phyloP scores from a whole-genome alignment of 495 filamentous ascomycete genomes.

The Corynascus novoguineensis region DNA sequence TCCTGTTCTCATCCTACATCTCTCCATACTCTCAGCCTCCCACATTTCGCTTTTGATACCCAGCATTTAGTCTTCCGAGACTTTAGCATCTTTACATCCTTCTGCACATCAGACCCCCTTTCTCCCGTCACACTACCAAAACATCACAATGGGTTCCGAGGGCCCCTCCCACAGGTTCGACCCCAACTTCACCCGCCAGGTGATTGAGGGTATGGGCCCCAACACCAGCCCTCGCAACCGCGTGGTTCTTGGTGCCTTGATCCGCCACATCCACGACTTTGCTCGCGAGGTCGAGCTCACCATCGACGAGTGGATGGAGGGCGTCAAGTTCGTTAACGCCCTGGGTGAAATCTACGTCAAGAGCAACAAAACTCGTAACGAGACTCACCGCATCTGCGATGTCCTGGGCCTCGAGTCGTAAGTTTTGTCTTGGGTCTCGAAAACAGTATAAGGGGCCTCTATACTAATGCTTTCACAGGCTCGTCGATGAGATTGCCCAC shows the following conservation, averaged over 20 bases:
- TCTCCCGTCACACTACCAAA: constrained; percentile 6
- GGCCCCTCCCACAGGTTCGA: constrained; percentile 51
- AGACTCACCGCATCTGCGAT: constrained; percentile 72
- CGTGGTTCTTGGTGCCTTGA: constrained; percentile 57
- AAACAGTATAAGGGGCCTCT: background rate
- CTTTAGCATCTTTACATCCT: too few species aligned
- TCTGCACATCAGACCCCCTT: background rate
- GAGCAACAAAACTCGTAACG: constrained; percentile 59
- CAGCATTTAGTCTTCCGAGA: too few species aligned
- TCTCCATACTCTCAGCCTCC: background rate
- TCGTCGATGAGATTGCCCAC: constrained; percentile 82
- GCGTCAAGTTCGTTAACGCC: constrained; percentile 56
- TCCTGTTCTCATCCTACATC: constrained; percentile 3
- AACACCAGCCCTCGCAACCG: constrained; percentile 63
- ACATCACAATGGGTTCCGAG: constrained; percentile 19
- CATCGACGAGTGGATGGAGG: constrained; percentile 73
- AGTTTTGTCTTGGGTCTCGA: constrained; percentile 25
- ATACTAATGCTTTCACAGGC: constrained; percentile 35
- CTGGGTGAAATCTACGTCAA: constrained; percentile 49
- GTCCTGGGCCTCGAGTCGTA: constrained; percentile 78
- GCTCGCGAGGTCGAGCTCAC: constrained; percentile 76
- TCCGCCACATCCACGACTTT: constrained; percentile 78
- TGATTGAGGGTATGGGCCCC: constrained; percentile 71
- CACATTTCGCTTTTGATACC: background rate
- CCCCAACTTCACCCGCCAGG: constrained; percentile 69